These are phyloP conservation scores for Clarireedia hainanense DNA, from an alignment of 2,329 filamentous ascomycete genomes.

Conservation along the genomic window DNA sequence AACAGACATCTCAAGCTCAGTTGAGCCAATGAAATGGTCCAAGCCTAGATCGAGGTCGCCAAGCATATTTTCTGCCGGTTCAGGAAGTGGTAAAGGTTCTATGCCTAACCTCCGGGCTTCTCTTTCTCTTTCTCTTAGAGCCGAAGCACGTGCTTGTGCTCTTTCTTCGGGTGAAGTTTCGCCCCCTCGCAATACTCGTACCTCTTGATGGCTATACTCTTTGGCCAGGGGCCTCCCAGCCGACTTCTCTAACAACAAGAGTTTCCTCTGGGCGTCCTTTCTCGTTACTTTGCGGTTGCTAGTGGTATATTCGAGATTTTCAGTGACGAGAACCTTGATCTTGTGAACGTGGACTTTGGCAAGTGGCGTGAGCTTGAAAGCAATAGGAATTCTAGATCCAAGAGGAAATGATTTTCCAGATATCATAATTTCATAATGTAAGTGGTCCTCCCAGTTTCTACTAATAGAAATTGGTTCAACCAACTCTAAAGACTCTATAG, in stretches of 20 bases:
- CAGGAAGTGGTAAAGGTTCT: constrained; percentile 25
- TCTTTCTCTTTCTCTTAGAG: constrained; percentile 32
- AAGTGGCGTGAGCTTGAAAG: constrained; percentile 66
- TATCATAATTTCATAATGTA: constrained; percentile 72
- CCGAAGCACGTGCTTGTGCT: constrained; percentile 29
- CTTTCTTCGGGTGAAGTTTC: constrained; percentile 48
- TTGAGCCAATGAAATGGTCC: constrained; percentile 51
- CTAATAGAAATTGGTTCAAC: constrained; percentile 71
- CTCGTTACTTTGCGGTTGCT: constrained; percentile 60
- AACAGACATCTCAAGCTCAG: constrained; percentile 69
- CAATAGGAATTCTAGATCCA: constrained; percentile 63
- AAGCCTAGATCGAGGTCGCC: constrained; percentile 50
- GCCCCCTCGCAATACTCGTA: constrained; percentile 58
- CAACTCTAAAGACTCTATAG: constrained; percentile 63
- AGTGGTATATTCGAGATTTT: constrained; percentile 65
- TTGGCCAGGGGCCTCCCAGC: constrained; percentile 56
- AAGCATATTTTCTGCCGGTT: constrained; percentile 49
- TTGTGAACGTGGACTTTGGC: constrained; percentile 69
- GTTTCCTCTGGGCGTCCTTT: constrained; percentile 57
- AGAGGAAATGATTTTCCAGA: constrained; percentile 70
- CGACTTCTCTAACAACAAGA: constrained; percentile 63
- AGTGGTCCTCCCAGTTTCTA: constrained; percentile 66
- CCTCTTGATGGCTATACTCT: constrained; percentile 57
- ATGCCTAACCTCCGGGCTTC: constrained; percentile 48
- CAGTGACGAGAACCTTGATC: constrained; percentile 66